Evolutionary conservation across 495 filamentous ascomycete genomes (phyloP).

Genomic region (Talaromyces trachyspermus): DNA sequence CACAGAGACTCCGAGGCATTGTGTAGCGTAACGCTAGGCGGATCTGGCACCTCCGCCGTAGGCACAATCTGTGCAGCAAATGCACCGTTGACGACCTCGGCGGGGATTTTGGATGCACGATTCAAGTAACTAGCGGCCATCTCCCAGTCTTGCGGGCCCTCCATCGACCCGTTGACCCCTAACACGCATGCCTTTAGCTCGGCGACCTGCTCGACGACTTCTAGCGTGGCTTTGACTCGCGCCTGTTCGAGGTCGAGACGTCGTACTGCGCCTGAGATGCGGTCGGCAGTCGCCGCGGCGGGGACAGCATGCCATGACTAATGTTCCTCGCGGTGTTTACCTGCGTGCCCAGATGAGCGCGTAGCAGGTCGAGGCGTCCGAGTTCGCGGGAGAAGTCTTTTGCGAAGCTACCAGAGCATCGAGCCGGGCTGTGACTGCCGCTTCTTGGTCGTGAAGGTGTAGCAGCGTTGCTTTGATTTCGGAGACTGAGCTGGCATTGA

Average conservation of each 20-base stretch:
- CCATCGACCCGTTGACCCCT: slow-evolving; percentile 94
- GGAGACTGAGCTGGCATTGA: slow-evolving; percentile 61
- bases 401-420: slow-evolving; percentile 69
- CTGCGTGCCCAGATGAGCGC: slow-evolving; percentile 81
- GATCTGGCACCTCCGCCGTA: slow-evolving; percentile 89
- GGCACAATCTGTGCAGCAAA: slow-evolving; percentile 93
- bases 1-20: slow-evolving; percentile 82
- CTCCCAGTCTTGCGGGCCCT: slow-evolving; percentile 97
- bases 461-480: slow-evolving; percentile 73
- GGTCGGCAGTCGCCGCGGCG: slow-evolving; percentile 76
- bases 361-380: slow-evolving; percentile 79
- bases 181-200: slow-evolving; percentile 94
- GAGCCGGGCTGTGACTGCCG: slow-evolving; percentile 64
- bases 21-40: slow-evolving; percentile 80
- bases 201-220: slow-evolving; percentile 90
- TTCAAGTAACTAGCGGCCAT: slow-evolving; percentile 84
- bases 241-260: slow-evolving; percentile 83
- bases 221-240: slow-evolving; percentile 79
- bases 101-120: slow-evolving; percentile 72
- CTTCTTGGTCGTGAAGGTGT: slow-evolving; percentile 67
- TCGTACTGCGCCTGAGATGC: slow-evolving; percentile 78
- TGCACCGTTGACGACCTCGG: slow-evolving; percentile 68
- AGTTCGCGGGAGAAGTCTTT: slow-evolving; percentile 78
- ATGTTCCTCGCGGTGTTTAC: slow-evolving; percentile 76
- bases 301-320: slow-evolving; percentile 80